phyloP scores from a whole-genome alignment of 1,284 basidiomycete species.

The Leccinum ponderosum region DNA sequence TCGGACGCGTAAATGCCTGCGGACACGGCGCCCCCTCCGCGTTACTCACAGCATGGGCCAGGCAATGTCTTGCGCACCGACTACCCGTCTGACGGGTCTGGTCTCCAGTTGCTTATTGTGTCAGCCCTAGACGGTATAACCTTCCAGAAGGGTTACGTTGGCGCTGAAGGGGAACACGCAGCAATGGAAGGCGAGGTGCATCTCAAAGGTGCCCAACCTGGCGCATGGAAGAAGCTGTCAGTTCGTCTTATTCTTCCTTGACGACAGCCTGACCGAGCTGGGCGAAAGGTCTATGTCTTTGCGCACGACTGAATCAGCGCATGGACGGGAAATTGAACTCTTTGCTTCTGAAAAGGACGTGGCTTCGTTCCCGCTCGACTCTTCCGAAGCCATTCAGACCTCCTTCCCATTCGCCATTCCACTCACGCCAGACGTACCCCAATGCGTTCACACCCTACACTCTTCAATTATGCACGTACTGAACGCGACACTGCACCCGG shows the following conservation, averaged over 20 bases:
- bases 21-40: conserved; percentile 43
- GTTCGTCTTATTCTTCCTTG: conserved; percentile 13
- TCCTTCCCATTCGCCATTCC: conserved; percentile 77
- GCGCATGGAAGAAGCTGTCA: conserved; percentile 67
- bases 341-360: conserved; percentile 53
- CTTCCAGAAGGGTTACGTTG: conserved; percentile 80
- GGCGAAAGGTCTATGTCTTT: conserved; percentile 58
- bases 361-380: conserved; percentile 39
- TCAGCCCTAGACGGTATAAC: conserved; percentile 64
- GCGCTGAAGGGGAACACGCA: conserved; percentile 74
- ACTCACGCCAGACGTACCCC: conserved; percentile 70
- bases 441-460: conserved; percentile 69
- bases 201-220: conserved; percentile 62
- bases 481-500: conserved; percentile 61
- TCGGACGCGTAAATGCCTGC: conserved; percentile 22
- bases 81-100: conserved; percentile 14
- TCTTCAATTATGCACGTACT: conserved; percentile 69
- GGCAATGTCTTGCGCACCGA: conserved; percentile 14
- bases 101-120: conserved; percentile 62
- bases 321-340: conserved; percentile 65
- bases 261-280: conserved; percentile 10
- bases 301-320: conserved; percentile 64
- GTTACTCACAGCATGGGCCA: conserved; percentile 35
- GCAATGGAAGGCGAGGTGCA: conserved; percentile 83
- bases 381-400: conserved; percentile 47